Base-by-base conservation (phyloP, 495 filamentous ascomycete species). In the Aspergillus incahuasiensis region DNA sequence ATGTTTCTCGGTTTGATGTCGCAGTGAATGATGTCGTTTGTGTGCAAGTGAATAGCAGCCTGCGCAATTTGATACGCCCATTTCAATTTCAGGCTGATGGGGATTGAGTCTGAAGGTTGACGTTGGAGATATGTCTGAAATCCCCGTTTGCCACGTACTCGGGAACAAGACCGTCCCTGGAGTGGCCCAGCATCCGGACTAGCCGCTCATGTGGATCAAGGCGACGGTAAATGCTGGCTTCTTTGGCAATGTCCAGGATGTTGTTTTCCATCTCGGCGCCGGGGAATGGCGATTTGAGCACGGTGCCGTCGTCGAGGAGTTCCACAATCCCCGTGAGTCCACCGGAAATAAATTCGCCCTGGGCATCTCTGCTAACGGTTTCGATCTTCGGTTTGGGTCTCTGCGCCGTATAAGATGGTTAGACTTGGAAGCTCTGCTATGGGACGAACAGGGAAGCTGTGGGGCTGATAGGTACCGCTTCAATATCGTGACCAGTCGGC, bases 301-400 rank as follows among this genome's bases (percentile, higher is more conserved):
- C 57, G 35, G 59, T 61, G 13, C 61, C 59, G 55, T 63, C 54
- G n/a, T 43, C 57, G 52, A 67, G 43, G 46, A 60, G 64, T 47
- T 67, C 61, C 56, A 67, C 58, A 57, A 67, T 61, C 41, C 61
- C 58, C 46, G 64, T 67, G 13, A 61, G 6, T 1, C 64, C 58
- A 19, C 64, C 62, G 20, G 61, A 63, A 48, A 67, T 63, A 50
- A 67, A 57, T 55, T 64, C 28, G 38, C 41, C n/a, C 21, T 44
- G 3, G 5, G 41, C 41, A 19, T 44, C 41, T 44, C 41, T 19
- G 15, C n/a, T 44, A 18, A 44, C 12, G 19, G 41, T 44, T 22
- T 44, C 41, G 19, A 44, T 12, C 41, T 44, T 44, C n/a, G n/a
- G n/a, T n/a, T n/a, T n/a, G n/a, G n/a, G n/a, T n/a, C n/a, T n/a